A percentile compares a stretch with the other conserved stretches of the same genome.
Conservation (phyloP, 139 green algal species). For the Desmodesmus armatus region DNA sequence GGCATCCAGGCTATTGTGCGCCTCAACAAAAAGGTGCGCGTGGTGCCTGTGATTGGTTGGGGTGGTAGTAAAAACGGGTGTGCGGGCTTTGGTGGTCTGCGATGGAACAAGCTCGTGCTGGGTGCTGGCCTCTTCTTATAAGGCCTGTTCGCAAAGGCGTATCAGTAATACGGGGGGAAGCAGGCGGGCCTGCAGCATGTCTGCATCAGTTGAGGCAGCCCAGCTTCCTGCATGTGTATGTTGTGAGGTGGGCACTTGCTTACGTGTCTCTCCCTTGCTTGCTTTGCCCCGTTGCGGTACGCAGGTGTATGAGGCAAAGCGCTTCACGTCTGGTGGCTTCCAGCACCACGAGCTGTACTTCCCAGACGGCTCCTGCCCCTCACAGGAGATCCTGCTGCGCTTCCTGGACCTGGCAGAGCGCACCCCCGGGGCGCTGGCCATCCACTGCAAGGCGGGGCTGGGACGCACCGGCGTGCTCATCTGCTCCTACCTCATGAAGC, state of each 20-base stretch:
- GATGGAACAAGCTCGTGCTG: too few relatives aligned
- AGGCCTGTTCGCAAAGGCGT: too few relatives aligned
- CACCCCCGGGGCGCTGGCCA: constrained; percentile 70
- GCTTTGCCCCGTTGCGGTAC: too few relatives aligned
- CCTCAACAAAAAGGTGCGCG: constrained; percentile 87
- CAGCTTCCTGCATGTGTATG: too few relatives aligned
- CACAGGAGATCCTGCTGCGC: constrained; percentile 75
- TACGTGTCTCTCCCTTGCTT: too few relatives aligned
- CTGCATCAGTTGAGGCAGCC: too few relatives aligned
- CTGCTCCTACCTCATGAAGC: constrained; percentile 95
- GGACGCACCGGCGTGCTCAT: constrained; percentile 94
- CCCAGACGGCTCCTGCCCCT: constrained; percentile 89
- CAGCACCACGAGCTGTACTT: constrained; percentile 95
- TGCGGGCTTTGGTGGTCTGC: too few relatives aligned
- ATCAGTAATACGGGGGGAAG: too few relatives aligned
- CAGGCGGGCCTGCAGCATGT: too few relatives aligned
- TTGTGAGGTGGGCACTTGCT: too few relatives aligned
- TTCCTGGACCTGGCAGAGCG: constrained; percentile 87
- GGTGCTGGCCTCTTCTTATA: too few relatives aligned
- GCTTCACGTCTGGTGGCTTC: constrained; percentile 87
- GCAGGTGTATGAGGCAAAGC: constrained; percentile 86
- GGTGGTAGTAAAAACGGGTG: background rate
- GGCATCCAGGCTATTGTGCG: constrained; percentile 84
- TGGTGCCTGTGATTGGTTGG: background rate
- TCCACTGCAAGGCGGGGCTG: constrained; percentile 97